A percentile compares a stretch with the other conserved stretches of the same genome.
These are phyloP conservation scores for Epichloe scottii DNA, from an alignment of 2,329 filamentous ascomycete genomes.

Conservation along the genomic window DNA sequence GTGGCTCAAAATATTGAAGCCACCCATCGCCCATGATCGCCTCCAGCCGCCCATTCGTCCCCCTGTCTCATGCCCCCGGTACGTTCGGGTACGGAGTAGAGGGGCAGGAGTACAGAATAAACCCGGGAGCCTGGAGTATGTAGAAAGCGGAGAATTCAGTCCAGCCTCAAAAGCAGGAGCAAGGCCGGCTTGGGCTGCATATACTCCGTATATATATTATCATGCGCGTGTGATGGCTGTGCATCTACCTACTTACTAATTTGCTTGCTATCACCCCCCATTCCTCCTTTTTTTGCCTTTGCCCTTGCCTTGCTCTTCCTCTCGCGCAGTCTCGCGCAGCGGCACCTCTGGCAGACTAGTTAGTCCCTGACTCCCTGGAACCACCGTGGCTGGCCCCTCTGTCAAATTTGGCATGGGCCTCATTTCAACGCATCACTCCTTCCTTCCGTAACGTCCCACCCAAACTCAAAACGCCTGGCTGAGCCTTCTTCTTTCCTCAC, in stretches of 20 bases:
- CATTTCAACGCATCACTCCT: not conserved
- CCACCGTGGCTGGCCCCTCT: slow-evolving; percentile 1
- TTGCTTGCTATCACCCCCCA: not conserved
- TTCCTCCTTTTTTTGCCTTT: not conserved
- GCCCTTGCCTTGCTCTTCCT: not conserved
- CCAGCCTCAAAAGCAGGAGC: not conserved
- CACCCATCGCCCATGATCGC: not conserved
- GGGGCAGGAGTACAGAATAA: not conserved
- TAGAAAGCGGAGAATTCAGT: not conserved
- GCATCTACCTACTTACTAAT: not conserved
- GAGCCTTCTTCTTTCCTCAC: no score
- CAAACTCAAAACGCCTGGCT: no score
- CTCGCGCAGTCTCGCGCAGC: not conserved
- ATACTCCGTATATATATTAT: not conserved
- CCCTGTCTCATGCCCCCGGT: not conserved
- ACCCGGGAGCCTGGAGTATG: not conserved
- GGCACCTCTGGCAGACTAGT: not conserved
- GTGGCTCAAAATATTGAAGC: not conserved
- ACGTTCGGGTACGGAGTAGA: slow-evolving; percentile 1
- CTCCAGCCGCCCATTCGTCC: not conserved
- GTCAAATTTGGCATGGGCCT: not conserved
- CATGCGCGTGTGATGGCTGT: not conserved
- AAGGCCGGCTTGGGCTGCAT: not conserved
- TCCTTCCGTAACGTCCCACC: not conserved
- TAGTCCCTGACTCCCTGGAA: not conserved